These are phyloP conservation scores for Aspergillus pseudoterreus DNA, from an alignment of 2,329 filamentous ascomycete species.

Conservation along the genomic window DNA sequence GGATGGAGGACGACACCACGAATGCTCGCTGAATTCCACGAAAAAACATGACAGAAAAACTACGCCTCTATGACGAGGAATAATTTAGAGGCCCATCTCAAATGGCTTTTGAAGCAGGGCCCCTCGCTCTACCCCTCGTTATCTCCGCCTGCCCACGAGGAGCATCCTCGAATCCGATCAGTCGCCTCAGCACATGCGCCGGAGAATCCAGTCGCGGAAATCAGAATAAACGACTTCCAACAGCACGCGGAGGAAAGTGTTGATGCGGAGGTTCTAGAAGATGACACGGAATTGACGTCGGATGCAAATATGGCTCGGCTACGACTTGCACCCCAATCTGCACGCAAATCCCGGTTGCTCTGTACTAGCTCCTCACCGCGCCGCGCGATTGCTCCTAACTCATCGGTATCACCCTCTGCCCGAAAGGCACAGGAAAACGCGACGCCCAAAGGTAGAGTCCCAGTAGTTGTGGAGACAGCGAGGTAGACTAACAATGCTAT, in stretches of 20 bases:
- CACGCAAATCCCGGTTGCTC: conserved; percentile 39
- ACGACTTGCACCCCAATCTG: conserved; percentile 38
- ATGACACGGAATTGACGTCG: conserved; percentile 23
- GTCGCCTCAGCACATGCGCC: conserved; percentile 4
- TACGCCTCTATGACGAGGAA: conserved; percentile 47
- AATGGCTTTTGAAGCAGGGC: conserved; percentile 45
- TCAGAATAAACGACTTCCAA: conserved; percentile 12
- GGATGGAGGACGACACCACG: not conserved
- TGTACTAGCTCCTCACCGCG: conserved; percentile 23
- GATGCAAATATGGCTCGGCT: conserved; percentile 43
- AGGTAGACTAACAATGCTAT: conserved; percentile 7
- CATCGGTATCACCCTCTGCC: conserved; percentile 9
- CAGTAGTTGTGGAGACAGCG: not conserved
- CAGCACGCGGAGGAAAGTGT: not conserved
- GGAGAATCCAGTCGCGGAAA: conserved; percentile 5
- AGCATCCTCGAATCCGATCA: conserved; percentile 10
- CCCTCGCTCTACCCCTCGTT: conserved; percentile 31
- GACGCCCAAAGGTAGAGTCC: conserved; percentile 24
- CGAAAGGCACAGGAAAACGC: conserved; percentile 5
- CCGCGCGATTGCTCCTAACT: conserved; percentile 14
- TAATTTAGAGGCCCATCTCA: conserved; percentile 44
- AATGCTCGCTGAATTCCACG: conserved; percentile 4
- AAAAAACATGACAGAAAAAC: conserved; percentile 24
- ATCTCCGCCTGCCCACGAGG: conserved; percentile 24
- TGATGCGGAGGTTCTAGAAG: conserved; percentile 19